phyloP scores from a whole-genome alignment of 2,329 filamentous ascomycete genomes.

The Thelonectria rubi region DNA sequence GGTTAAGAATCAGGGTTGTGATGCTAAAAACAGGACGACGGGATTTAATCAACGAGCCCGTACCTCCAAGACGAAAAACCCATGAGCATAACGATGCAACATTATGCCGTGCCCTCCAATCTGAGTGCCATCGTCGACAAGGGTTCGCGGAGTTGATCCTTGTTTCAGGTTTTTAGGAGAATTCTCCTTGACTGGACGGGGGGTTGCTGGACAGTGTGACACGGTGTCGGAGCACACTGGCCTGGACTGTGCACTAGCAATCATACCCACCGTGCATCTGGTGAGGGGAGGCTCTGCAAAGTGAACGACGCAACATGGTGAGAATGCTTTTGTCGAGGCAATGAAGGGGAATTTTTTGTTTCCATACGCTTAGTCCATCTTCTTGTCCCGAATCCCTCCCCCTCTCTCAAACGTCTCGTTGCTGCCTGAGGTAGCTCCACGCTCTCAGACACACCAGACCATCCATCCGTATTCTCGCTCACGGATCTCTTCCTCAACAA shows the following conservation, averaged over 20 bases:
- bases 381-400: not conserved
- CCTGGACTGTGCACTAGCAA: not conserved
- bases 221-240: not conserved
- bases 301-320: too few species aligned
- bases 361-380: not conserved
- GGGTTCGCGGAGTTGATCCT: conserved; percentile 14
- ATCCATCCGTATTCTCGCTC: not conserved
- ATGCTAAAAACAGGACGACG: conserved; percentile 11
- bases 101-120: conserved; percentile 20
- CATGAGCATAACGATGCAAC: conserved; percentile 21
- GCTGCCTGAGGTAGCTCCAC: not conserved
- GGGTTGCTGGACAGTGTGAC: not conserved
- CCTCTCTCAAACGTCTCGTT: not conserved
- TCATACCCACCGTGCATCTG: not conserved
- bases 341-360: too few species aligned
- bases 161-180: conserved; percentile 23
- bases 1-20: too few species aligned
- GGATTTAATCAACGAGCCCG: not conserved
- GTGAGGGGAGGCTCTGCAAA: too few species aligned
- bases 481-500: conserved; percentile 3
- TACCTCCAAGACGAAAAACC: not conserved
- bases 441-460: not conserved
- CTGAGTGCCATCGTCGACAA: conserved; percentile 4
- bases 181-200: not conserved
- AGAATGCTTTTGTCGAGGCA: too few species aligned